These are phyloP conservation scores for Powellomyces hirtus DNA, from an alignment of 192 early-diverging fungal genomes.

Conservation along the genomic window DNA sequence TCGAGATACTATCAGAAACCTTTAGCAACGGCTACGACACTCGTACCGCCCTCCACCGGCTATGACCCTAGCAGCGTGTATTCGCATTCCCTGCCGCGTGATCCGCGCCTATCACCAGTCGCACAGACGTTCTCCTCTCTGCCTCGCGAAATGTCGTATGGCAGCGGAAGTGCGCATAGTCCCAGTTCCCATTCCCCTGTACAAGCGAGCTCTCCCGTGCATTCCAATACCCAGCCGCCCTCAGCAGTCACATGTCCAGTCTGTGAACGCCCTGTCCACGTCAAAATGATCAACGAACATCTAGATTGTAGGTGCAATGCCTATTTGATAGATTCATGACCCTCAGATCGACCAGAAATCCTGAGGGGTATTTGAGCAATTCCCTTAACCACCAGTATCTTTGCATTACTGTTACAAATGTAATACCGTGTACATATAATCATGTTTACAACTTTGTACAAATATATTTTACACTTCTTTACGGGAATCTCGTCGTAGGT, in stretches of 20 bases:
- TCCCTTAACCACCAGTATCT: too few relatives aligned
- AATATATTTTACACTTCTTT: too few relatives aligned
- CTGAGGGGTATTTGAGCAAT: too few relatives aligned
- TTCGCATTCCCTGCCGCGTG: not conserved
- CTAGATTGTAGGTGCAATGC: constrained; percentile 10
- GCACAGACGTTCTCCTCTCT: not conserved
- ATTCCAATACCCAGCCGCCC: not conserved
- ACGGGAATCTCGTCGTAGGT: too few relatives aligned
- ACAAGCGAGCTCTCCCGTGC: not conserved
- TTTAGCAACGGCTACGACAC: not conserved
- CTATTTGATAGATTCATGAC: too few relatives aligned
- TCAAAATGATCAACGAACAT: constrained; percentile 10
- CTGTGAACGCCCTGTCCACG: constrained; percentile 2
- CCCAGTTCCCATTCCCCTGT: too few relatives aligned
- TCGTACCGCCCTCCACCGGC: not conserved
- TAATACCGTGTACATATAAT: too few relatives aligned
- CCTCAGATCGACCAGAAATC: too few relatives aligned
- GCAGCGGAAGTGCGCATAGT: not conserved
- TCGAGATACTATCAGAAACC: not conserved
- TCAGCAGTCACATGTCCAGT: constrained; percentile 6
- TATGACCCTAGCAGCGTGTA: not conserved
- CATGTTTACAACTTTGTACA: too few relatives aligned
- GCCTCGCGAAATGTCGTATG: not conserved
- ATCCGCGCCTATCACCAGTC: not conserved
- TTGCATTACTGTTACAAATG: too few relatives aligned